Percentiles rank a stretch among this genome's conserved stretches.
These are phyloP conservation scores for baker's yeast (Saccharomyces cerevisiae) DNA, from an alignment of 805 yeast species.

Conservation along the genomic window DNA sequence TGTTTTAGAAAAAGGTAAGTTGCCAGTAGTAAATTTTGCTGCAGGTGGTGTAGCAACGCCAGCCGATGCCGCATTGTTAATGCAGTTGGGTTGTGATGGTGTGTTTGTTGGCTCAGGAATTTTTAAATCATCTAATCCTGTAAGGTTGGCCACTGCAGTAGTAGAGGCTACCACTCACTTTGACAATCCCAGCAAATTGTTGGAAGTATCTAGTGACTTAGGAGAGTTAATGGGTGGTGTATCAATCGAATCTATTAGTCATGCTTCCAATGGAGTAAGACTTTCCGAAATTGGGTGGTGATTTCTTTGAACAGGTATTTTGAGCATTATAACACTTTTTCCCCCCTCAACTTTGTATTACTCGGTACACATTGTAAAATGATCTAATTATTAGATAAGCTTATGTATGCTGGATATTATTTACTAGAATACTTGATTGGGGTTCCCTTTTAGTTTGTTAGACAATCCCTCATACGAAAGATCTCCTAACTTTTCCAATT, in stretches of 20 bases:
- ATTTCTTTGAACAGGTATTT: background rate
- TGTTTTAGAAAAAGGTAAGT: slow-evolving; percentile 40
- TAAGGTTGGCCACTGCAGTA: slow-evolving; percentile 64
- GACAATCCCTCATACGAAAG: background rate
- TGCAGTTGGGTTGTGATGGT: slow-evolving; percentile 70
- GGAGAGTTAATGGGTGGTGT: slow-evolving; percentile 75
- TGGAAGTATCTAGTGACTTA: slow-evolving; percentile 59
- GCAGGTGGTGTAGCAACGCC: slow-evolving; percentile 87
- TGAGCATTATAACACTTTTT: background rate
- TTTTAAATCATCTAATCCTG: slow-evolving; percentile 67
- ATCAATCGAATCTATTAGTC: slow-evolving; percentile 44
- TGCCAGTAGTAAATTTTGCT: slow-evolving; percentile 77
- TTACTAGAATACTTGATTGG: background rate
- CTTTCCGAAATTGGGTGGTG: slow-evolving; percentile 49
- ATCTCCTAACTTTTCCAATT: background rate
- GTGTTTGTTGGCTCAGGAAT: slow-evolving; percentile 74
- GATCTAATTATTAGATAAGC: background rate
- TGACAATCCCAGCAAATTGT: slow-evolving; percentile 49
- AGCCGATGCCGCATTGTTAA: slow-evolving; percentile 74
- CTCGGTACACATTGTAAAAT: background rate
- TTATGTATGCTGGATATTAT: background rate
- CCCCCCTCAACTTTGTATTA: background rate
- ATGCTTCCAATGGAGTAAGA: slow-evolving; percentile 17
- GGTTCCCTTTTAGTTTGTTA: background rate
- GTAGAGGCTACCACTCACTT: slow-evolving; percentile 71